Percentiles rank a stretch among this genome's conserved stretches.
Conservation (phyloP, 2,329 filamentous ascomycete genomes). For the Botryotinia globosa region DNA sequence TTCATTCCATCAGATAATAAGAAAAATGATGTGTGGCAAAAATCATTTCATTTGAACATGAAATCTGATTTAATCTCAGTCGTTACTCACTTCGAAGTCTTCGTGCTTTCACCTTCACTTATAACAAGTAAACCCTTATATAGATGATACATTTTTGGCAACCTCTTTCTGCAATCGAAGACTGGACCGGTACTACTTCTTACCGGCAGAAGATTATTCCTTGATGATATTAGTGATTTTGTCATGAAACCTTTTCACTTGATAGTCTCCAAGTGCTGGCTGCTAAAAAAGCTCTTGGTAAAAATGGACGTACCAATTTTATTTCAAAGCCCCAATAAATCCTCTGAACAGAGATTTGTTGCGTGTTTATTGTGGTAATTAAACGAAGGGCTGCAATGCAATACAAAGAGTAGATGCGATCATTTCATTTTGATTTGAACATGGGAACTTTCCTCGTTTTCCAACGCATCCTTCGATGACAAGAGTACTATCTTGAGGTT, state of each 20-base stretch:
- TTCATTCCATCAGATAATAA: not conserved
- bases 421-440: too few species aligned
- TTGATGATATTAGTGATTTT: not conserved
- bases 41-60: not conserved
- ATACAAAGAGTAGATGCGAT: too few species aligned
- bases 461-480: not conserved
- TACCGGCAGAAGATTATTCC: accelerated
- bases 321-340: not conserved
- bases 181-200: too few species aligned
- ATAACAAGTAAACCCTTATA: not conserved
- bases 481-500: not conserved
- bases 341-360: too few species aligned
- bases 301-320: not conserved
- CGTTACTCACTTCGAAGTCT: not conserved
- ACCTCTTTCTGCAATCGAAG: not conserved
- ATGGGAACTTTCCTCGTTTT: not conserved
- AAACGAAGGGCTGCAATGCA: not conserved
- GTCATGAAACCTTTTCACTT: not conserved
- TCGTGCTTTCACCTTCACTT: not conserved
- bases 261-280: not conserved
- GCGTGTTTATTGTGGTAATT: not conserved
- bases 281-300: not conserved
- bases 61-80: not conserved
- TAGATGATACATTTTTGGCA: not conserved
- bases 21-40: not conserved